A percentile compares a stretch with the other conserved stretches of the same genome.
These are phyloP conservation scores for Fistulifera solaris DNA, from an alignment of 108 stramenopile species.

Conservation along the genomic window DNA sequence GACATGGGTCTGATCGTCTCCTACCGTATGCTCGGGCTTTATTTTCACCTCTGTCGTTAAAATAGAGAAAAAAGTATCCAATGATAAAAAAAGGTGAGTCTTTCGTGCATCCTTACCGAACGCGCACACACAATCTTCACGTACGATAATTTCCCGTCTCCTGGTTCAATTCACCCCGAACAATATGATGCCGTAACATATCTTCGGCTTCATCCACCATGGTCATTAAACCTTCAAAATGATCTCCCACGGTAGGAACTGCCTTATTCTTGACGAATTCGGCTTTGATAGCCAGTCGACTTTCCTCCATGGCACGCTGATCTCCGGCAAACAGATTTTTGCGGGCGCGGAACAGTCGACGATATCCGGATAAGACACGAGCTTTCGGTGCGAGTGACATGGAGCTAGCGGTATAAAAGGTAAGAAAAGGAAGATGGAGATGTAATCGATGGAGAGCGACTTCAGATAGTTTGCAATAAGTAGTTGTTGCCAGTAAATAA, in stretches of 20 bases:
- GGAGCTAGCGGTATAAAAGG: no score
- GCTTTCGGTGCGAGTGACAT: not conserved
- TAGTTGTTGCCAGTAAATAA: no score
- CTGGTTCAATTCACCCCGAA: slow-evolving; percentile 65
- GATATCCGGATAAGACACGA: slow-evolving; percentile 58
- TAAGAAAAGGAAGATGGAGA: no score
- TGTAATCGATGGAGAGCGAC: no score
- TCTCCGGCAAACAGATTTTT: slow-evolving; percentile 63
- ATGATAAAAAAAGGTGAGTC: not conserved
- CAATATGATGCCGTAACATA: slow-evolving; percentile 73
- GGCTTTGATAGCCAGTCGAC: slow-evolving; percentile 53
- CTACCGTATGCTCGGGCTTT: slow-evolving; percentile 47
- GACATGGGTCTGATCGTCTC: slow-evolving; percentile 44
- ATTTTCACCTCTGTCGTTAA: slow-evolving; percentile 57
- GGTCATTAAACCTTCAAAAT: slow-evolving; percentile 50
- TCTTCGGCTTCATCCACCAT: slow-evolving; percentile 83
- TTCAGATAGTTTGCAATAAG: no score
- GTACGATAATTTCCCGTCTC: slow-evolving; percentile 53
- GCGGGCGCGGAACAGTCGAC: slow-evolving; percentile 69
- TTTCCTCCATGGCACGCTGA: slow-evolving; percentile 49
- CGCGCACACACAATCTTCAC: slow-evolving; percentile 7
- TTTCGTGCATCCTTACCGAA: not conserved
- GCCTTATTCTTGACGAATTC: slow-evolving; percentile 53
- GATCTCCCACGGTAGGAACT: slow-evolving; percentile 40
- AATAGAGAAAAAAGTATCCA: not conserved